Evolutionary conservation across 2,329 filamentous ascomycete genomes (phyloP).

Genomic region (Geosmithia morbida): DNA sequence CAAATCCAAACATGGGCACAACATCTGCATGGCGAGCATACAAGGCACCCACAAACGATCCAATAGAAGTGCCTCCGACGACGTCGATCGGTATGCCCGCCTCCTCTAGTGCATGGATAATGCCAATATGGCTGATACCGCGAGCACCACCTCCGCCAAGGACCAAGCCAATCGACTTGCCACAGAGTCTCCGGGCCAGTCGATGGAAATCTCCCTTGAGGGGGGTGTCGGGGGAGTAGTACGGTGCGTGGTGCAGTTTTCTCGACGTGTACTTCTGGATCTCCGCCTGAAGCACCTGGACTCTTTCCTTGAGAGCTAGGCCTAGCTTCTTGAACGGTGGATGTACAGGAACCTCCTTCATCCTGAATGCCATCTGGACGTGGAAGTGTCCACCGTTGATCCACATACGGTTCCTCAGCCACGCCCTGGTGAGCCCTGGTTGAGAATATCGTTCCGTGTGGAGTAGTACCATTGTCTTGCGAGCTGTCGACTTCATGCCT

Average conservation of each 20-base stretch:
- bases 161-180: conserved; percentile 87
- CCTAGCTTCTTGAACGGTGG: conserved; percentile 66
- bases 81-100: conserved; percentile 93
- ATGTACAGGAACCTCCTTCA: conserved; percentile 62
- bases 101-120: conserved; percentile 91
- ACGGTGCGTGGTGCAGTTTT: conserved; percentile 70
- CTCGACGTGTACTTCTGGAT: conserved; percentile 94
- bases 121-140: conserved; percentile 83
- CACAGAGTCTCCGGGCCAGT: conserved; percentile 75
- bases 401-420: conserved; percentile 89
- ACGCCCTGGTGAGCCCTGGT: conserved; percentile 72
- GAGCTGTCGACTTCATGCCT: conserved; percentile 91
- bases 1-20: conserved; percentile 89
- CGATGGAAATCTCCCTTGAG: conserved; percentile 97
- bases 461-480: conserved; percentile 81
- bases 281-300: conserved; percentile 89
- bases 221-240: conserved; percentile 82
- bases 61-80: conserved; percentile 90
- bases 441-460: conserved; percentile 80
- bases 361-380: conserved; percentile 83
- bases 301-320: conserved; percentile 75
- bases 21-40: conserved; percentile 95
- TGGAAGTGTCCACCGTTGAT: conserved; percentile 97
- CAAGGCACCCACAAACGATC: conserved; percentile 84
- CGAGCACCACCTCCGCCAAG: conserved; percentile 86